phyloP scores from a whole-genome alignment of 2,329 filamentous ascomycete genomes.

The Hypoxylon sp. region DNA sequence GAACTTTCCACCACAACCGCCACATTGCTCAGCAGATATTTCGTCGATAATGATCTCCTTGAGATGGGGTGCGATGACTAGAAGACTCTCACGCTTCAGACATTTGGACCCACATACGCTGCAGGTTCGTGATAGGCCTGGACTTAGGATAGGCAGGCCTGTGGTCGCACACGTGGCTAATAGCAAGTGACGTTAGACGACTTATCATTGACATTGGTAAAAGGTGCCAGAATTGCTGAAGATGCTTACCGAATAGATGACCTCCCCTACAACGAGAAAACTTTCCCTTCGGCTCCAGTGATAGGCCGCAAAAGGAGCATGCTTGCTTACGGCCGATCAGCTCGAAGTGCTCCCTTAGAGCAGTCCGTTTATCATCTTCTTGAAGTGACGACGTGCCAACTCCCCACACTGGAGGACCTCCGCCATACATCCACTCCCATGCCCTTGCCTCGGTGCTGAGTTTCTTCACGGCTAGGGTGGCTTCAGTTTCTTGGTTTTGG shows the following conservation, averaged over 20 bases:
- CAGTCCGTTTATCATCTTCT: slow-evolving; percentile 14
- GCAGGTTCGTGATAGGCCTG: slow-evolving; percentile 66
- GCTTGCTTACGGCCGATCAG: slow-evolving; percentile 53
- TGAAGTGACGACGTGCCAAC: slow-evolving; percentile 40
- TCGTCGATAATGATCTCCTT: slow-evolving; percentile 41
- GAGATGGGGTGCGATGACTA: slow-evolving; percentile 43
- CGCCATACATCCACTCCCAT: slow-evolving; percentile 71
- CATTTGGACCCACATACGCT: slow-evolving; percentile 67
- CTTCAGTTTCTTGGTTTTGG: slow-evolving; percentile 15
- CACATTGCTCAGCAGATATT: slow-evolving; percentile 49
- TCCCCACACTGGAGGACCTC: slow-evolving; percentile 61
- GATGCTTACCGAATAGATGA: slow-evolving; percentile 54
- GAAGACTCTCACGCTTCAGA: slow-evolving; percentile 59
- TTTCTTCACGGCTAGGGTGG: slow-evolving; percentile 30
- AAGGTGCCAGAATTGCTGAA: neutral
- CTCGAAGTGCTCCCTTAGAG: slow-evolving; percentile 56
- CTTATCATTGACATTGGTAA: neutral
- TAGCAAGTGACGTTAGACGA: neutral
- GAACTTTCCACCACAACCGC: slow-evolving; percentile 52
- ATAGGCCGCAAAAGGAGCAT: slow-evolving; percentile 63
- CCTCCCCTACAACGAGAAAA: slow-evolving; percentile 57
- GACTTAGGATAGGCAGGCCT: slow-evolving; percentile 66
- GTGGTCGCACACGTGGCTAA: slow-evolving; percentile 66
- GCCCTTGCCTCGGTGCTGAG: slow-evolving; percentile 67
- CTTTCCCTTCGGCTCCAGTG: slow-evolving; percentile 51